Conservation (phyloP, 108 stramenopile genomes). For the Fragilariopsis cylindrus region DNA sequence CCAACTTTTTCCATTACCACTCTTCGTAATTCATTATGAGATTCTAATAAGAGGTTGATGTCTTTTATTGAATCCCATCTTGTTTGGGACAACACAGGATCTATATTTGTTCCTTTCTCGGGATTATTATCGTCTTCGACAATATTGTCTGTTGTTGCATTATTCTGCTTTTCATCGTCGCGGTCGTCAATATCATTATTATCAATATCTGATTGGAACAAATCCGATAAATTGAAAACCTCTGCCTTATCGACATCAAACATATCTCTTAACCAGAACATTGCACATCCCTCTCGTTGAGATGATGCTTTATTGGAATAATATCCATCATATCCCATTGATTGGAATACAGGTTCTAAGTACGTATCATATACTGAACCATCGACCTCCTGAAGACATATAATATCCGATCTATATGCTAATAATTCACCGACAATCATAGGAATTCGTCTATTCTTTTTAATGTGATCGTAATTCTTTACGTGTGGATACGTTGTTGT, state of each 20-base stretch:
- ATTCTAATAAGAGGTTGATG: conserved; percentile 39
- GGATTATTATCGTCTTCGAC: background rate
- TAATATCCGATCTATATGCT: conserved; percentile 61
- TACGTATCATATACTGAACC: conserved; percentile 29
- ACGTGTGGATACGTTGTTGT: conserved; percentile 52
- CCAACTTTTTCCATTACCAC: conserved; percentile 51
- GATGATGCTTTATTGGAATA: conserved; percentile 43
- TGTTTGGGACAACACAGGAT: conserved; percentile 25
- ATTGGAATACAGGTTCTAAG: conserved; percentile 34
- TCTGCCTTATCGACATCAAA: conserved; percentile 50
- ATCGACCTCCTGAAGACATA: conserved; percentile 86
- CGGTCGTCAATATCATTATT: background rate
- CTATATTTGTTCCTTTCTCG: background rate
- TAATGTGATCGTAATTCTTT: conserved; percentile 32
- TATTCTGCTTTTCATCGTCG: no score
- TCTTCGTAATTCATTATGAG: conserved; percentile 40
- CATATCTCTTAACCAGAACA: conserved; percentile 56
- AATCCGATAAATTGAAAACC: conserved; percentile 38
- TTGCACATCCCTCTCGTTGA: conserved; percentile 60
- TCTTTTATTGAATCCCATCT: conserved; percentile 48
- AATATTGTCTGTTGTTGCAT: no score
- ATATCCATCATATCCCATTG: conserved; percentile 53
- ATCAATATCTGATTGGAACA: conserved; percentile 31
- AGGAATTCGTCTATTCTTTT: conserved; percentile 55
- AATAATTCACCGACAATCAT: conserved; percentile 72